A percentile compares a stretch with the other conserved stretches of the same genome.
Evolutionary conservation across 805 yeast genomes (phyloP).

Genomic region (Spathaspora sp.): DNA sequence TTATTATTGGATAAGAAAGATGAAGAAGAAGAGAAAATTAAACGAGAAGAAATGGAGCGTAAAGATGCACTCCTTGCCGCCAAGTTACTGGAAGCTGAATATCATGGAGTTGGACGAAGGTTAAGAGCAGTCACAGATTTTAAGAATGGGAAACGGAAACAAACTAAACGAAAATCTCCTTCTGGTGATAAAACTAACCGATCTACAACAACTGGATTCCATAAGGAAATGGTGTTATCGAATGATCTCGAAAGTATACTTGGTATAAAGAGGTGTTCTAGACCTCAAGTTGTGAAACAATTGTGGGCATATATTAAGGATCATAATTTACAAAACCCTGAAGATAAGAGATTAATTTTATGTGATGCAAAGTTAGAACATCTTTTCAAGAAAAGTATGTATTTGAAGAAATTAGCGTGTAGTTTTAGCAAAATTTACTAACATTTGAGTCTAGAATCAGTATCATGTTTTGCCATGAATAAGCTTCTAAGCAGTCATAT

Average conservation of each 20-base stretch:
- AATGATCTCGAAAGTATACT: slow-evolving; percentile 49
- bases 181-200: slow-evolving; percentile 7
- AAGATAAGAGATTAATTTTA: slow-evolving; percentile 58
- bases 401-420: slow-evolving; percentile 3
- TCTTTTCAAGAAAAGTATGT: slow-evolving; percentile 55
- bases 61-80: slow-evolving; percentile 54
- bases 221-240: slow-evolving; percentile 46
- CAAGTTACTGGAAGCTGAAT: slow-evolving; percentile 36
- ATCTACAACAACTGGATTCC: slow-evolving; percentile 18
- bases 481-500: slow-evolving; percentile 53
- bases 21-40: slow-evolving; percentile 18
- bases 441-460: slow-evolving; percentile 18
- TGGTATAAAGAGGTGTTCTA: slow-evolving; percentile 39
- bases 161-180: slow-evolving; percentile 5
- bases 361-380: slow-evolving; percentile 57
- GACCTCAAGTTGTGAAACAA: slow-evolving; percentile 68
- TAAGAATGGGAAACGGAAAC: slow-evolving; percentile 3
- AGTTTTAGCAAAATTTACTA: neutral
- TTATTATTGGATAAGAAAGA: slow-evolving; percentile 39
- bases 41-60: slow-evolving; percentile 33
- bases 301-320: slow-evolving; percentile 71
- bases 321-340: slow-evolving; percentile 61
- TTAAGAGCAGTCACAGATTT: neutral
- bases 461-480: slow-evolving; percentile 57
- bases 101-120: neutral